Evolutionary conservation across 2,329 filamentous ascomycete species (phyloP), one percentile per base, ranked within the genome.

Genomic region (Aspergillus bombycis): DNA sequence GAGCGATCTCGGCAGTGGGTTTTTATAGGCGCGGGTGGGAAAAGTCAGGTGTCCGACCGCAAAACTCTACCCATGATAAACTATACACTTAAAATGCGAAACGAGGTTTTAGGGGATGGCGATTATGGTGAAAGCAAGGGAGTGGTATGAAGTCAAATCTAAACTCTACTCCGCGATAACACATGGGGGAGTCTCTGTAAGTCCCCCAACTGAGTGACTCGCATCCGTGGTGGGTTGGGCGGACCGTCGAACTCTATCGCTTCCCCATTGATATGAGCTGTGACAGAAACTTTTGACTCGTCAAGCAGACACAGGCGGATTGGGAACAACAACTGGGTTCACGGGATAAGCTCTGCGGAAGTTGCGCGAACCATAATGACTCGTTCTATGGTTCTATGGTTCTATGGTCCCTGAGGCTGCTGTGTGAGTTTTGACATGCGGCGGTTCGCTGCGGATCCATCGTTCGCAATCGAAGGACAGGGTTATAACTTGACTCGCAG

Each of bases 61-160:
- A 21, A 38, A 55, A 55, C 52, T 55, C 52, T 55, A 55, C 32
- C 32, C 14, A 55, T 38, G 52, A 55, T 55, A 55, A 55, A 55
- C 52, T 55, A 55, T 19, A 36, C 30, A 55, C 52, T 38, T 55
- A 55, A 55, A 26, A 54, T 34, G 32, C 32, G 7, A 55, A 38
- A 55, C 52, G n/a, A 14, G 23, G n/a, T 7, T 38, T 23, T 23
- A 8, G 30, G n/a, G 19, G 9, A 7, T 34, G 9, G n/a, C 30
- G 16, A 54, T n/a, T 54, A 12, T 32, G 12, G 19, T 6, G 6
- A 34, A 34, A n/a, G n/a, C 14, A 28, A 54, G 5, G n/a, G 16
- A 16, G 11, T n/a, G 5, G n/a, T 38, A 38, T 38, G 32, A n/a
- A 21, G 52, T 55, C 30, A 36, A 55, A 36, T 26, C 2, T 4